A percentile compares a stretch with the other conserved stretches of the same genome.
Evolutionary conservation across 257 asterid genomes (phyloP).

Genomic region (Lantana camara): DNA sequence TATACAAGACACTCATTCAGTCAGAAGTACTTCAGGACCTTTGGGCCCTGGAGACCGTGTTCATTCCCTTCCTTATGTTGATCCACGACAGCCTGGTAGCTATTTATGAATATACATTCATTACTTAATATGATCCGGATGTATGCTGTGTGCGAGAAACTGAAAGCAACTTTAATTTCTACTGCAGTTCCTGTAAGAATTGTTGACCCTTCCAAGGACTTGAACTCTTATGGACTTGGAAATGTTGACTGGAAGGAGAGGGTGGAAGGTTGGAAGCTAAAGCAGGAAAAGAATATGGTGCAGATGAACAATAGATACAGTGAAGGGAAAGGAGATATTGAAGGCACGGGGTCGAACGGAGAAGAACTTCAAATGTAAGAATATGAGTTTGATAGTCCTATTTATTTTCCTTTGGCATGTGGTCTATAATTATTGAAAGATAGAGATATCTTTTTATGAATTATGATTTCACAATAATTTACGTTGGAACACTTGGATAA

Average conservation of each 20-base stretch:
- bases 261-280: slow-evolving; percentile 80
- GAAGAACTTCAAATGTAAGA: slow-evolving; percentile 60
- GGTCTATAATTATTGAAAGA: not conserved
- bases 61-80: slow-evolving; percentile 61
- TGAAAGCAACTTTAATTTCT: slow-evolving; percentile 15
- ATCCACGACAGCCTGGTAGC: slow-evolving; percentile 82
- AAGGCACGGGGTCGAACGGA: slow-evolving; percentile 78
- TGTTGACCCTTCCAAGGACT: slow-evolving; percentile 87
- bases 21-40: slow-evolving; percentile 81
- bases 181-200: slow-evolving; percentile 78
- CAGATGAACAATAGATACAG: slow-evolving; percentile 58
- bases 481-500: not conserved
- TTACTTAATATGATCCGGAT: not conserved
- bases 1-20: slow-evolving; percentile 61
- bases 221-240: slow-evolving; percentile 84
- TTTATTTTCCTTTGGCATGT: not conserved
- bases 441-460: not conserved
- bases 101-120: not conserved
- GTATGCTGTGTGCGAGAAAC: not conserved
- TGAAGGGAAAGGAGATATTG: slow-evolving; percentile 74
- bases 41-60: slow-evolving; percentile 73
- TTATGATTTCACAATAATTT: not conserved
- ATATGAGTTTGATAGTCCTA: not conserved
- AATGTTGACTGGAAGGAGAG: slow-evolving; percentile 94
- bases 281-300: slow-evolving; percentile 59